phyloP scores from a whole-genome alignment of 352 stramenopile genomes.

The Phytophthora citrophthora region DNA sequence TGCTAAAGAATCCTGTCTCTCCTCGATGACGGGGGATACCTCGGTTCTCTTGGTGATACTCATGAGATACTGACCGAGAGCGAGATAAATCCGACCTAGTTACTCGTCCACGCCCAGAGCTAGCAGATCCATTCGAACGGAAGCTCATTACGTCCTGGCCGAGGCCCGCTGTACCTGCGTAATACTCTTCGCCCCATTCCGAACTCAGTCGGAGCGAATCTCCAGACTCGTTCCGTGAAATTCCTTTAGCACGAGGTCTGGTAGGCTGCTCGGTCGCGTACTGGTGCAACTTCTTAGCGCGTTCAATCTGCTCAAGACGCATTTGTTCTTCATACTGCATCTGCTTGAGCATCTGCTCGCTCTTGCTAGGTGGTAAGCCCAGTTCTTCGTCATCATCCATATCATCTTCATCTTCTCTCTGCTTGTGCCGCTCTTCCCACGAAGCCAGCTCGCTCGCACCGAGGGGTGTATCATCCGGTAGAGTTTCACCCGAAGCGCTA shows the following conservation, averaged over 20 bases:
- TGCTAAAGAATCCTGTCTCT: slow-evolving; percentile 7
- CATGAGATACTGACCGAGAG: slow-evolving; percentile 23
- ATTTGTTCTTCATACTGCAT: slow-evolving; percentile 27
- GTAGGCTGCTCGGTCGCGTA: slow-evolving; percentile 12
- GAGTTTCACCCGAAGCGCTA: slow-evolving; percentile 30
- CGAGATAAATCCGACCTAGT: slow-evolving; percentile 32
- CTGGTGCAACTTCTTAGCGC: slow-evolving; percentile 31
- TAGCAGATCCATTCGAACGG: slow-evolving; percentile 29
- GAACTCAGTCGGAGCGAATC: slow-evolving; percentile 53
- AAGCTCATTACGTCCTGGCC: slow-evolving; percentile 18
- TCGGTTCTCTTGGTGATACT: slow-evolving; percentile 23
- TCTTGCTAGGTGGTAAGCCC: slow-evolving; percentile 38
- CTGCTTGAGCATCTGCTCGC: slow-evolving; percentile 35
- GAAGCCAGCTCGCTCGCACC: slow-evolving; percentile 12
- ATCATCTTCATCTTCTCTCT: slow-evolving; percentile 23
- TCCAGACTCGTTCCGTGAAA: slow-evolving; percentile 29
- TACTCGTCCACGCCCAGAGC: slow-evolving; percentile 1
- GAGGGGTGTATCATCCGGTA: slow-evolving; percentile 20
- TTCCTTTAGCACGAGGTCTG: slow-evolving; percentile 25
- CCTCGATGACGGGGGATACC: slow-evolving; percentile 9
- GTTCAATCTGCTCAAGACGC: slow-evolving; percentile 33
- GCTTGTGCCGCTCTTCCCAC: slow-evolving; percentile 23
- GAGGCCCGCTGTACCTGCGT: neutral
- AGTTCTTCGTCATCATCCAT: slow-evolving; percentile 40
- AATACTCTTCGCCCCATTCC: slow-evolving; percentile 46